These are phyloP conservation scores for Flagelloscypha sp. DNA, from an alignment of 768 basidiomycete genomes.

Conservation along the genomic window DNA sequence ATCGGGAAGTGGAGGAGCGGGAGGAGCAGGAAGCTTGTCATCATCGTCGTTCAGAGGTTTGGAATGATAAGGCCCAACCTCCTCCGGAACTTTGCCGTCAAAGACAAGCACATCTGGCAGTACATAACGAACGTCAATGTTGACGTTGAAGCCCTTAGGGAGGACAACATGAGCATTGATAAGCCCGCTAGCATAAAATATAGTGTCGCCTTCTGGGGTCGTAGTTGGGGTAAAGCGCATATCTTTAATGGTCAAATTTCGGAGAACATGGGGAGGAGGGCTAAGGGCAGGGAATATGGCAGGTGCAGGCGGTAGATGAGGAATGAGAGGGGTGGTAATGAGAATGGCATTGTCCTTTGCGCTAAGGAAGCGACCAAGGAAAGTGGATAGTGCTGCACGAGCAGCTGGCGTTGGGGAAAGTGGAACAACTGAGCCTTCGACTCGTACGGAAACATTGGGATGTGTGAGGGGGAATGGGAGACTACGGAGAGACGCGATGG, in stretches of 20 bases:
- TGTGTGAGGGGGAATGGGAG: conserved; percentile 53
- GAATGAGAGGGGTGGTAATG: conserved; percentile 49
- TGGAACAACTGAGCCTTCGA: conserved; percentile 52
- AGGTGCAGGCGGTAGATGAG: conserved; percentile 32
- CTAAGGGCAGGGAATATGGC: conserved; percentile 59
- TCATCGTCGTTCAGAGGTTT: conserved; percentile 3
- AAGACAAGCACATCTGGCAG: conserved; percentile 73
- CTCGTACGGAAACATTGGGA: conserved; percentile 55
- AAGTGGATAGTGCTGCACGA: conserved; percentile 39
- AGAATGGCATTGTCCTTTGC: conserved; percentile 47
- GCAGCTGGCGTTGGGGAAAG: conserved; percentile 38
- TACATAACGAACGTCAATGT: conserved; percentile 53
- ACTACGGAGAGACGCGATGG: conserved; percentile 48
- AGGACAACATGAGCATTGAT: conserved; percentile 60
- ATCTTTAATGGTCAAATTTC: conserved; percentile 63
- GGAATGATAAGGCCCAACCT: conserved; percentile 7
- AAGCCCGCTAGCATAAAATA: conserved; percentile 61
- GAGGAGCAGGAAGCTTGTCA: conserved; percentile 21
- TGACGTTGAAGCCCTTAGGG: conserved; percentile 59
- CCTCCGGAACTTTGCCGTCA: conserved; percentile 55
- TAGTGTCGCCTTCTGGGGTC: conserved; percentile 19
- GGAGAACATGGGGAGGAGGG: conserved; percentile 57
- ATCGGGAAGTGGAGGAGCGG: conserved; percentile 46
- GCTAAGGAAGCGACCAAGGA: conserved; percentile 60
- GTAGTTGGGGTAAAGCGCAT: conserved; percentile 58